These are phyloP conservation scores for Irpex rosettiformis DNA, from an alignment of 1,284 basidiomycete genomes.

Conservation along the genomic window DNA sequence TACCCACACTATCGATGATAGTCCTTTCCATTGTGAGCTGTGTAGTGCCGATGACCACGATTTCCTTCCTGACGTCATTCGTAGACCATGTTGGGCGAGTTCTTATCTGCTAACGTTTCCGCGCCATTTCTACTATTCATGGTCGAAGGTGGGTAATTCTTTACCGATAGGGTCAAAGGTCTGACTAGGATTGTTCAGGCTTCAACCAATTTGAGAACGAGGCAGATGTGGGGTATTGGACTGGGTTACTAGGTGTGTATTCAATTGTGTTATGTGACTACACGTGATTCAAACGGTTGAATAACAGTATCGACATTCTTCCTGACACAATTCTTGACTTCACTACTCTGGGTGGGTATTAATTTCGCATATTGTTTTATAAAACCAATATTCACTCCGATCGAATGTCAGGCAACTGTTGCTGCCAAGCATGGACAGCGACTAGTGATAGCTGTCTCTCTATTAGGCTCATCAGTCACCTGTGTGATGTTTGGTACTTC, in stretches of 20 bases:
- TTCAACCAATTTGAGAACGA: constrained; percentile 67
- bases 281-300: background rate
- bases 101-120: constrained; percentile 87
- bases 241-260: constrained; percentile 71
- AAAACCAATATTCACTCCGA: constrained; percentile 8
- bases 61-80: too few relatives aligned
- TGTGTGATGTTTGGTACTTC: constrained; percentile 86
- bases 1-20: constrained; percentile 86
- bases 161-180: background rate
- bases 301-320: constrained; percentile 75
- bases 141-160: constrained; percentile 68
- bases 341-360: constrained; percentile 73
- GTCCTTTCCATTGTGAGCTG: constrained; percentile 83
- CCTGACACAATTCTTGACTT: constrained; percentile 88
- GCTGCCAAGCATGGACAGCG: constrained; percentile 90
- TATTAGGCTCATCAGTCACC: constrained; percentile 80
- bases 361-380: background rate
- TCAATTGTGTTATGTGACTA: constrained; percentile 4
- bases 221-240: constrained; percentile 81
- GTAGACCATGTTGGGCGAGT: constrained; percentile 91
- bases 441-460: constrained; percentile 80
- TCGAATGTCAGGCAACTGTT: constrained; percentile 69
- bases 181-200: constrained; percentile 35
- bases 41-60: too few relatives aligned
- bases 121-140: constrained; percentile 89